A percentile compares a stretch with the other conserved stretches of the same genome.
phyloP scores from a whole-genome alignment of 148 eudicot species.

The Fagopyrum homotropicum region DNA sequence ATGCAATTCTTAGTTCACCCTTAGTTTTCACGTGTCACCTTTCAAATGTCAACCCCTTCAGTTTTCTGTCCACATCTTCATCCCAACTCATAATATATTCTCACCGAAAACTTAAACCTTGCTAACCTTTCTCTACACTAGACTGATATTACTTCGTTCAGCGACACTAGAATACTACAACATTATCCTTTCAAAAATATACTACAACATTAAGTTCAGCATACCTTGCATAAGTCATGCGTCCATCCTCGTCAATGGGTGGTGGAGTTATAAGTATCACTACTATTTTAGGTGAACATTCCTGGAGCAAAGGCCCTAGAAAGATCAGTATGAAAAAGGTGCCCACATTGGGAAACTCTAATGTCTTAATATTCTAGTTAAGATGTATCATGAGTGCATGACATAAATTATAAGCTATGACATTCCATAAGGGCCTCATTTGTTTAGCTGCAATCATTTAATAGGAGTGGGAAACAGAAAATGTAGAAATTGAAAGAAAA shows the following conservation, averaged over 20 bases:
- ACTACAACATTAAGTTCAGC: neutral
- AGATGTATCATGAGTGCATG: neutral
- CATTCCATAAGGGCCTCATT: neutral
- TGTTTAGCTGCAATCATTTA: neutral
- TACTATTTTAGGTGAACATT: constrained; percentile 56
- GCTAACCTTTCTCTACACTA: neutral
- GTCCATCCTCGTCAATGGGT: constrained; percentile 78
- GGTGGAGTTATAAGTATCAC: constrained; percentile 86
- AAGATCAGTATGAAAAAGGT: neutral
- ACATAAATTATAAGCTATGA: neutral
- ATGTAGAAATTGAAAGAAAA: neutral
- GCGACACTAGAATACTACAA: neutral
- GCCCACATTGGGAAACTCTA: neutral
- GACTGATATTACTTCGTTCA: neutral
- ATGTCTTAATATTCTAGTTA: neutral
- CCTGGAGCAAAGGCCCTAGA: constrained; percentile 29
- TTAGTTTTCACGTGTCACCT: neutral
- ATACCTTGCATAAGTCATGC: constrained; percentile 65
- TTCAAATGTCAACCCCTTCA: neutral
- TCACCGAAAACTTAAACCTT: neutral
- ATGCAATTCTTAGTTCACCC: neutral
- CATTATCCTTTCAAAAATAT: no score
- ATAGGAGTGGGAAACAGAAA: neutral
- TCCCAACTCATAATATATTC: constrained; percentile 1
- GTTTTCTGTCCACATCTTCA: neutral